These are phyloP conservation scores for Eutrema japonicum DNA, from an alignment of 345 rosid genomes.

Conservation along the genomic window DNA sequence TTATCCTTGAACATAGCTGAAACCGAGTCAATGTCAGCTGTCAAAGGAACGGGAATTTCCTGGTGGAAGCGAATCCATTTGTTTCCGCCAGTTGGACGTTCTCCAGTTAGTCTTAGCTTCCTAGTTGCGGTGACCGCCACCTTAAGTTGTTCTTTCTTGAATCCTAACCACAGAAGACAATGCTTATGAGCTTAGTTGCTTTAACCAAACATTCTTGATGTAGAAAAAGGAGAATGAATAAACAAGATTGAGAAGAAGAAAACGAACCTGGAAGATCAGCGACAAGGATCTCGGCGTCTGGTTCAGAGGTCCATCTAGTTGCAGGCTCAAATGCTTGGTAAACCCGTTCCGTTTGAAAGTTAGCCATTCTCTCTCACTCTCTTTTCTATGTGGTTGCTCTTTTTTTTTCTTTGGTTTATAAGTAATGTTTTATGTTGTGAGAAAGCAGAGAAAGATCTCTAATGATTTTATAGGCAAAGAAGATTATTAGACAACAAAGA, in stretches of 20 bases:
- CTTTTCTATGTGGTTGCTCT: conserved; percentile 12
- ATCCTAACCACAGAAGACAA: conserved; percentile 40
- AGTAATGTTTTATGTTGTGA: conserved; percentile 34
- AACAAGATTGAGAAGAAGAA: conserved; percentile 34
- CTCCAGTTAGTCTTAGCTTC: conserved; percentile 44
- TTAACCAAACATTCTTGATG: conserved; percentile 10
- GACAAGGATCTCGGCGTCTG: conserved; percentile 43
- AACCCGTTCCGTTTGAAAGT: conserved; percentile 29
- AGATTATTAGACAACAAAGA: conserved; percentile 22
- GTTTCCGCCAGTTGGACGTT: conserved; percentile 43
- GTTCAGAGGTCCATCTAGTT: conserved; percentile 45
- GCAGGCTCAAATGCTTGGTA: conserved; percentile 43
- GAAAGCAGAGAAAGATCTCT: conserved; percentile 24
- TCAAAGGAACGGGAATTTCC: conserved; percentile 39
- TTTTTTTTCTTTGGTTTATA: conserved; percentile 24
- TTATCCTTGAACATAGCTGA: conserved; percentile 45
- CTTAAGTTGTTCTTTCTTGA: conserved; percentile 47
- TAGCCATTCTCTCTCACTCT: conserved; percentile 35
- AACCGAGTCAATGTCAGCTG: conserved; percentile 38
- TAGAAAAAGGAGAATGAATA: conserved; percentile 20
- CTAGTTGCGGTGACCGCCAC: conserved; percentile 40
- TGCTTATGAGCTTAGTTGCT: conserved; percentile 19
- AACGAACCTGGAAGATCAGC: conserved; percentile 47
- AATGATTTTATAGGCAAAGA: conserved; percentile 36
- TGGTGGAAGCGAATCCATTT: conserved; percentile 46